Evolutionary conservation across 2,329 filamentous ascomycete species (phyloP), one percentile per base, ranked within the genome.

Genomic region (Beauveria asiatica): DNA sequence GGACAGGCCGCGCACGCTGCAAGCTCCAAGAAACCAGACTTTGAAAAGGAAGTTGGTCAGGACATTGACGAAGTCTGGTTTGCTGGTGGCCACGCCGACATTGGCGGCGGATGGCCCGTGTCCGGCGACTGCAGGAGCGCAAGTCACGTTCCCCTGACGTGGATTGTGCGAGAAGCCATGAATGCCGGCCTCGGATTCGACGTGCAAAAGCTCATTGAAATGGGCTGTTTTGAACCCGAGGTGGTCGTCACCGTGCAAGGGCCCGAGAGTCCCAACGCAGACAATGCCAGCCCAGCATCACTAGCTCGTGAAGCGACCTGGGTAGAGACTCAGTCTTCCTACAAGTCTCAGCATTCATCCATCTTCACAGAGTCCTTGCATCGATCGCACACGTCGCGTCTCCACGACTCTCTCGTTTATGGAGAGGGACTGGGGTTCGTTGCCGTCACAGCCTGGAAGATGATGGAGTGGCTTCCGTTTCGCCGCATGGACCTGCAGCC

Each of bases 11-110:
- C 10, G 2, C 49, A 66, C 64, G 5, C 60, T 46, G 2, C 64
- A 57, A 17, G 66, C 66, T 37, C 61, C 59, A 10, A 52, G 11
- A 53, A 46, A 9, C 57, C 57, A 8, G 57, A 59, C 16, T 59
- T 46, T 21, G 57, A 59, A 42, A 41, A 52, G 9, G 76, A 80
- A 23, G 73, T 71, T 0, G 77, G 80, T 1, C 89, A 92, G 67
- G 88, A 93, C 65, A 87, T 93, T 52, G 82, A 89, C 62, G 90
- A 94, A 67, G 82, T 93, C 1, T 90, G 87, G 87, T 94, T 94
- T 67, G 80, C 89, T 0, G 90, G 90, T 9, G 85, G 86, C 11
- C 90, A 95, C 64, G 89, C 84, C 1, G 89, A 93, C 63, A 84
- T 92, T 33, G 89, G 89, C 1, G 89, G 89, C 10, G 89, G 89